Base-by-base conservation (phyloP, 1,284 basidiomycete species). In the Chondrostereum purpureum region DNA sequence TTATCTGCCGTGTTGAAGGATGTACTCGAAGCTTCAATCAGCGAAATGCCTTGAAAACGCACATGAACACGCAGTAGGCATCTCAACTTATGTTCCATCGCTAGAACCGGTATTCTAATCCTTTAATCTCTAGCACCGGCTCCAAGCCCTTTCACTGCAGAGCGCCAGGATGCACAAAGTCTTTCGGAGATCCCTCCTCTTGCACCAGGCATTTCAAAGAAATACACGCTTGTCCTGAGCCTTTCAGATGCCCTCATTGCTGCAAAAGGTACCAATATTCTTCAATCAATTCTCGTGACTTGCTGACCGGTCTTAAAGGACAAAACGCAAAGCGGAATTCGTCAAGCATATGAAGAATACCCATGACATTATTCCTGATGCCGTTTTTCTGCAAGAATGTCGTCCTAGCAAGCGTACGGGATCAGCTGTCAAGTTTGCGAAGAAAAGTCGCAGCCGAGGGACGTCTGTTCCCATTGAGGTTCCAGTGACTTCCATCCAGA, bases 161-260 rank as follows among this genome's bases (percentile, higher is more conserved):
- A 6, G 61, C 66, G 33, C 53, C 58, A 13, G 58, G 55, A 14
- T 84, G 81, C 53, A 49, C 39, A 5, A 63, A 68, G 21, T 57
- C 61, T 11, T 84, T 84, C 48, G 73, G 74, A 11, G 81, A 84
- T 53, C 80, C 78, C 5, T 83, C 83, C 0, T 83, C 82, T 33
- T 63, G 76, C 48, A 63, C 71, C 20, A 75, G 81, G 4, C 83
- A 84, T 54, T 65, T 67, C 41, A 76, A 72, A 55, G 81, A 84
- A 57, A 70, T 62, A 4, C 83, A 84, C 54, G 53, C 57, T 11
- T 55, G 55, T 1, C 47, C 61, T 21, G 65, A 64, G 10, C 60
- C 59, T 13, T 78, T 72, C 52, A 56, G 56, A 31, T 84, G 80
- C 51, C 61, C 67, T 24, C 58, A 58, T 22, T 81, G 80, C 53